phyloP scores from a whole-genome alignment of 768 basidiomycete species.

The Kwoniella bestiolae region DNA sequence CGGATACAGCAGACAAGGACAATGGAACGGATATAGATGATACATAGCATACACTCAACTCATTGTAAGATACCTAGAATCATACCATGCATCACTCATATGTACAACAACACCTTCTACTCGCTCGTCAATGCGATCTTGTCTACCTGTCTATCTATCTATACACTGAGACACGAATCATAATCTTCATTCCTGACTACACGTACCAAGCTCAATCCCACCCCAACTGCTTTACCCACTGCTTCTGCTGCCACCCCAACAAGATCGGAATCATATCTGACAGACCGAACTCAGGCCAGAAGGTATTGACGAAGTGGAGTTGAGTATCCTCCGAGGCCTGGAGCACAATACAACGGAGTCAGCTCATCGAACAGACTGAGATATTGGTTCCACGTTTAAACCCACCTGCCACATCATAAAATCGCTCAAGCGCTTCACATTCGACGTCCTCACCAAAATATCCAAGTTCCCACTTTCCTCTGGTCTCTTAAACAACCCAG shows the following conservation, averaged over 20 bases:
- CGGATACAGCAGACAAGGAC: no score
- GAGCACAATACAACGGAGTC: not conserved
- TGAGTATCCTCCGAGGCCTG: slow-evolving; percentile 83
- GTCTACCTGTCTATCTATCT: not conserved
- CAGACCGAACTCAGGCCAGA: slow-evolving; percentile 93
- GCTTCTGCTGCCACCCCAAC: slow-evolving; percentile 81
- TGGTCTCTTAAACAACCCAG: slow-evolving; percentile 2
- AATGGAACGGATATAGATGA: no score
- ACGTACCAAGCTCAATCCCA: slow-evolving; percentile 1
- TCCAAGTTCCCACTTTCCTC: slow-evolving; percentile 63
- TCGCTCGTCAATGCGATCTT: not conserved
- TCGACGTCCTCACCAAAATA: slow-evolving; percentile 86
- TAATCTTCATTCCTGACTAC: not conserved
- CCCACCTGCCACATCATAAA: slow-evolving; percentile 94
- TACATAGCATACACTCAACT: not conserved
- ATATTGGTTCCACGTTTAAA: no score
- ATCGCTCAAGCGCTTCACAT: slow-evolving; percentile 84
- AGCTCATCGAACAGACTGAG: not conserved
- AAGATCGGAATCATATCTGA: slow-evolving; percentile 84
- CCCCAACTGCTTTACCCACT: slow-evolving; percentile 61
- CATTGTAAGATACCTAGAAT: not conserved
- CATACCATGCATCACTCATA: not conserved
- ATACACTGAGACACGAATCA: not conserved
- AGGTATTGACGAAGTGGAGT: slow-evolving; percentile 78
- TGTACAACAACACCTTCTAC: not conserved